A percentile compares a stretch with the other conserved stretches of the same genome.
These are phyloP conservation scores for Suillus americanus DNA, from an alignment of 768 basidiomycete genomes.

Conservation along the genomic window DNA sequence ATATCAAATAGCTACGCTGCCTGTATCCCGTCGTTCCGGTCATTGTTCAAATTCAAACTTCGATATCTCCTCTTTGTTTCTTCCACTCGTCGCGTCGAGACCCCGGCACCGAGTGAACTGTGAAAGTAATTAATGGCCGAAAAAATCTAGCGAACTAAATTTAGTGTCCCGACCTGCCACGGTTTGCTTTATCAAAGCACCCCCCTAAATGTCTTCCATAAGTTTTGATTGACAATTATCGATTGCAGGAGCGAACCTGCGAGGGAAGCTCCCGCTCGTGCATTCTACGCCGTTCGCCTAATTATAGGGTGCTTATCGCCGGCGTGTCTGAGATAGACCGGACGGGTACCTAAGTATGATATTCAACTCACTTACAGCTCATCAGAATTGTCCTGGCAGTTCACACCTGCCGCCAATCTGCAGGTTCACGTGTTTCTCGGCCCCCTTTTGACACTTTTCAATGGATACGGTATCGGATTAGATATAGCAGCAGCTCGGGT, in stretches of 20 bases:
- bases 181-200: not conserved
- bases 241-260: not conserved
- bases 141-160: not conserved
- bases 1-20: not conserved
- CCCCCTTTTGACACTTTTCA: not conserved
- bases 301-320: constrained; percentile 2
- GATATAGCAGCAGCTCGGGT: not conserved
- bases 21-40: not conserved
- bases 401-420: not conserved
- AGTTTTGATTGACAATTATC: not conserved
- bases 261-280: not conserved
- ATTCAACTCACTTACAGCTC: not conserved
- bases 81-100: not conserved
- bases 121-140: not conserved
- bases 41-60: not conserved
- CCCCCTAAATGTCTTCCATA: not conserved
- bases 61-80: not conserved
- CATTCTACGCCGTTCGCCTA: not conserved
- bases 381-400: not conserved
- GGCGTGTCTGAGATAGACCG: not conserved
- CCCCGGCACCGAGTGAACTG: not conserved
- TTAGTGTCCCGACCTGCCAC: not conserved
- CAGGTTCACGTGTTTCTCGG: not conserved
- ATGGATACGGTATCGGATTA: not conserved
- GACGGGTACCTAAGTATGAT: not conserved